Percentiles rank a stretch among this genome's conserved stretches.
Conservation (phyloP, 495 filamentous ascomycete species). For the Penicillium alfredii region DNA sequence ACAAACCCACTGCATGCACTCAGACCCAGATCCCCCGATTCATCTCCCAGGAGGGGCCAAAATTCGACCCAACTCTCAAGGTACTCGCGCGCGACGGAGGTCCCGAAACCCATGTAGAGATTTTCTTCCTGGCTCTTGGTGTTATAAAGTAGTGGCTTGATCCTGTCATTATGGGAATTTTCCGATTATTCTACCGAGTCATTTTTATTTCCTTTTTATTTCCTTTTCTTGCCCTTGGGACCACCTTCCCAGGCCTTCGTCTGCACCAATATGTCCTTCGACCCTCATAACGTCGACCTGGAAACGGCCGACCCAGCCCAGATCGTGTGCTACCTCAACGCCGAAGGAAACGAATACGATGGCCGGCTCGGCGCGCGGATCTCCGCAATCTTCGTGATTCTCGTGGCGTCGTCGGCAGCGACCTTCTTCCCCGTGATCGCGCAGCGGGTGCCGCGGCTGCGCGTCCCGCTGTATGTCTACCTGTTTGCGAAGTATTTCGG, state of each 20-base stretch:
- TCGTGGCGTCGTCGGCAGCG: conserved; percentile 32
- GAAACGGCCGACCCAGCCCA: conserved; percentile 26
- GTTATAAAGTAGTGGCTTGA: conserved; percentile 16
- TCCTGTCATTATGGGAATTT: too few species aligned
- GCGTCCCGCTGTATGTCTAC: conserved; percentile 60
- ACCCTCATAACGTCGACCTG: conserved; percentile 37
- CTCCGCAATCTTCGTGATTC: conserved; percentile 43
- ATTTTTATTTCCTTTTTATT: conserved; percentile 1
- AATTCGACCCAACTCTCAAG: conserved; percentile 17
- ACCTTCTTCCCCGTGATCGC: conserved; percentile 64
- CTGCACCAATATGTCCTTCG: conserved; percentile 25
- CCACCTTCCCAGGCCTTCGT: background rate
- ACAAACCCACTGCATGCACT: conserved; percentile 3
- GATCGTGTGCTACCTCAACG: conserved; percentile 34
- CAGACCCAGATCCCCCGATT: too few species aligned
- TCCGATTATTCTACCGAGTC: conserved; percentile 1
- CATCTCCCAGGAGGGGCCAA: too few species aligned
- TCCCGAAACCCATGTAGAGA: conserved; percentile 5
- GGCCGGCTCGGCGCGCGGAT: conserved; percentile 39
- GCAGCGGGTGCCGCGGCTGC: conserved; percentile 46
- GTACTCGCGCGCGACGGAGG: conserved; percentile 18
- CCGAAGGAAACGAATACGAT: conserved; percentile 36
- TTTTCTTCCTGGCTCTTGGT: conserved; percentile 1
- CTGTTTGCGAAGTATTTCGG: conserved; percentile 72
- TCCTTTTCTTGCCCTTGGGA: background rate